A percentile compares a stretch with the other conserved stretches of the same genome.
Evolutionary conservation across 2,329 filamentous ascomycete genomes (phyloP).

Genomic region (Nemania abortiva): DNA sequence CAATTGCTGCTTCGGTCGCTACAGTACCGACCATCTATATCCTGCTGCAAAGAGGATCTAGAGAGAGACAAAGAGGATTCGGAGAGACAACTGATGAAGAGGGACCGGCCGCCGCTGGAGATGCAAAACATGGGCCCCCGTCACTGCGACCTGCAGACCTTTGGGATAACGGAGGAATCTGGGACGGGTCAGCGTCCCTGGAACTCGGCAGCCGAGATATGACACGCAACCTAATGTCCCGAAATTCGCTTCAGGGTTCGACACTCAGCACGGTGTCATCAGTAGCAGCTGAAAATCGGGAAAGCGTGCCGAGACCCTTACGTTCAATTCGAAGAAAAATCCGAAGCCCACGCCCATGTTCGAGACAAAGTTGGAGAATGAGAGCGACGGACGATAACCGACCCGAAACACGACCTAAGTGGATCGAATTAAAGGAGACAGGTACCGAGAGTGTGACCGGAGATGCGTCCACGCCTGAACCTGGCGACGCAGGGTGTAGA

Average conservation of each 20-base stretch:
- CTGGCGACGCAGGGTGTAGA: constrained; percentile 7
- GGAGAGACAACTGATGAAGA: not conserved
- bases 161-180: not conserved
- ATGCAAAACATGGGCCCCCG: not conserved
- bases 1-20: constrained; percentile 31
- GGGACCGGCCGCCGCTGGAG: not conserved
- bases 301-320: constrained; percentile 5
- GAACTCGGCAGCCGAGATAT: not conserved
- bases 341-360: constrained; percentile 16
- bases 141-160: not conserved
- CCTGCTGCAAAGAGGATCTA: constrained; percentile 15
- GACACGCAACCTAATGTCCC: not conserved
- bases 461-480: constrained; percentile 7
- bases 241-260: not conserved
- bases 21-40: constrained; percentile 37
- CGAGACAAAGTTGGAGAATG: constrained; percentile 1
- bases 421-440: constrained; percentile 31
- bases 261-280: not conserved
- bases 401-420: constrained; percentile 1
- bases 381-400: not conserved
- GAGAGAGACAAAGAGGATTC: not conserved
- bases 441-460: not conserved
- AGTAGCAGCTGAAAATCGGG: not conserved
- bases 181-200: not conserved
- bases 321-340: not conserved